Evolutionary conservation across 2,329 filamentous ascomycete species (phyloP), one percentile per base, ranked within the genome.

Genomic region (Neocucurbitaria cava): DNA sequence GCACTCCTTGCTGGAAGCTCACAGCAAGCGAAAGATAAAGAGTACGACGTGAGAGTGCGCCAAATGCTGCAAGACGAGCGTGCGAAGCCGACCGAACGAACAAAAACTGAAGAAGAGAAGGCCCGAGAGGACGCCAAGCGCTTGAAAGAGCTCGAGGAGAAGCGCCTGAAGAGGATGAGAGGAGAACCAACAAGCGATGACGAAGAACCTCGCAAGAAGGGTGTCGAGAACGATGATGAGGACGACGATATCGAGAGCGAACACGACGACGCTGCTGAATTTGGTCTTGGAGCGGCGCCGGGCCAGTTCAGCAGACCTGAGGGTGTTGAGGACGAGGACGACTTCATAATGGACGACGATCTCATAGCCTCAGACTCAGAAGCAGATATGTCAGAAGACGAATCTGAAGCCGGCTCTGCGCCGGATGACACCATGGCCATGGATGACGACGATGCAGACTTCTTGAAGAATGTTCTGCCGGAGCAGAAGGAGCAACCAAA

Each of bases 311-410:
- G 67, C 36, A 58, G 72, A 70, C 62, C 72, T 60, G 56, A 69
- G 49, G 63, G 76, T 62, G 54, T 96, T 30, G 92, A 96, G 61
- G 94, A 97, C 64, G 94, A 98, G 71, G 94, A 98, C 66, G 92
- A 97, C 65, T 98, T 98, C 67, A 73, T 94, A 23, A 87, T 97
- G 58, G 94, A 98, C 54, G 91, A 95, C 58, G 89, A 96, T 69
- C 82, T 98, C 15, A 84, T 97, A 30, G 92, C 92, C 11, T 93
- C 88, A 63, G 90, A 87, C 33, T 94, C 91, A 2, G 79, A 82
- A 42, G 67, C 71, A n/a, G 76, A 79, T 8, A 66, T 72, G 4
- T 72, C 66, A 13, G 68, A 62, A 23, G 68, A 66, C 6, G 69
- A 64, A 31, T 70, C 71, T 38, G 70, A 69, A 0, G 66, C 63